Conservation (phyloP, 2,329 filamentous ascomycete genomes). For the Phialophora chinensis region DNA sequence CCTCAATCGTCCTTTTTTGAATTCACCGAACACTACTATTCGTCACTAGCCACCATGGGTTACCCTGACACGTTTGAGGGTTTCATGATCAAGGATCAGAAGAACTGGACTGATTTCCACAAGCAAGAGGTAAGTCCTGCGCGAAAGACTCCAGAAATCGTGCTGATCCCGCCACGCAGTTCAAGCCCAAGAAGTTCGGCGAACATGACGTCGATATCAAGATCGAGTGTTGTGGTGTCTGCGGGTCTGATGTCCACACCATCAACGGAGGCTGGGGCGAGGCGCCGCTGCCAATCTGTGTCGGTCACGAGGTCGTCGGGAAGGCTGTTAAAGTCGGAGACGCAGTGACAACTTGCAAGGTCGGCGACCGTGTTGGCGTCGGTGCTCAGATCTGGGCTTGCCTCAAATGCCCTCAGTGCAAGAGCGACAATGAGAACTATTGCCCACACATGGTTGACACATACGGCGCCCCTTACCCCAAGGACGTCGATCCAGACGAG, state of each 20-base stretch:
- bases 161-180: conserved; percentile 54
- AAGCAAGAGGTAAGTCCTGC: conserved; percentile 57
- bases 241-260: conserved; percentile 74
- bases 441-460: conserved; percentile 62
- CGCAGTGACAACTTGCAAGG: conserved; percentile 66
- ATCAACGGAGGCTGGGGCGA: conserved; percentile 65
- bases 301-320: conserved; percentile 71
- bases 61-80: conserved; percentile 55
- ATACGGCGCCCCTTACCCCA: conserved; percentile 58
- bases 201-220: conserved; percentile 88
- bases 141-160: not conserved
- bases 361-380: conserved; percentile 70
- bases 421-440: conserved; percentile 71
- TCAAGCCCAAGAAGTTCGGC: conserved; percentile 83
- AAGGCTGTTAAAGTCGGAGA: conserved; percentile 70
- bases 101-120: conserved; percentile 67
- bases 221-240: conserved; percentile 80
- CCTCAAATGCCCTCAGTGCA: conserved; percentile 69
- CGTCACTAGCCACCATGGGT: conserved; percentile 44
- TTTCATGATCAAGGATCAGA: conserved; percentile 65
- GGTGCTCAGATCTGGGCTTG: conserved; percentile 71
- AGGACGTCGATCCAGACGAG: conserved; percentile 56
- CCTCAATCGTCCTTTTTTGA: not conserved
- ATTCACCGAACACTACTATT: not conserved
- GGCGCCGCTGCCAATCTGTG: conserved; percentile 58